Evolutionary conservation across 2,329 filamentous ascomycete species (phyloP), one percentile per base, ranked within the genome.

Genomic region (Aspergillus texensis): DNA sequence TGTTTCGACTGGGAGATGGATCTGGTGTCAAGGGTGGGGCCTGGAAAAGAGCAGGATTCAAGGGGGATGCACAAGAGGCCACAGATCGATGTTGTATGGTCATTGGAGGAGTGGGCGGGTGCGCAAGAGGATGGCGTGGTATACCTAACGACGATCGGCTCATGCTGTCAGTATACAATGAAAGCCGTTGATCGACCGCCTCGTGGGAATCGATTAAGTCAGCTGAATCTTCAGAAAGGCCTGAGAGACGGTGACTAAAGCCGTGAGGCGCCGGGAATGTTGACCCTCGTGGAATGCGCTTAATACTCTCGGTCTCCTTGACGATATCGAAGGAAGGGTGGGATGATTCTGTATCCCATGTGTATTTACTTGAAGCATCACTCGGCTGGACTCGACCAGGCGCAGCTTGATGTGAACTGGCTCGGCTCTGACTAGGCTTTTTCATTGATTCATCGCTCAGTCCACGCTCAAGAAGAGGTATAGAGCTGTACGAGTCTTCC

Each of bases 381-480:
- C 69, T 76, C 54, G 74, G 72, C 39, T 72, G 69, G 16, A 68
- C 43, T 12, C 61, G 72, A 54, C 75, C 69, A 34, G 74, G 68
- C 14, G 65, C 39, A 32, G 70, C 67, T 11, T 63, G 60, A 34
- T 66, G 61, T n/a, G 70, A 67, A 57, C 61, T 56, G 14, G 63
- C 58, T 9, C 65, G 65, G 32, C 52, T 67, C 6, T 64, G 48
- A 26, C 73, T 73, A 8, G 80, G 80, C n/a, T 79, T 81, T 64
- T 80, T 82, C 81, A 84, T 83, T 2, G 81, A 82, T 19, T 83
- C 80, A 56, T 84, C 76, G 36, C 73, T 75, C 54, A 81, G 65
- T 8, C 85, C 91, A 57, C 91, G 86, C 65, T 94, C 90, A 14
- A 96, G 83, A 9, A 95, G 83, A 4, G 93, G 92, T 39, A 89